Evolutionary conservation across 768 basidiomycete genomes (phyloP).

Genomic region (Exidia glandulosa): DNA sequence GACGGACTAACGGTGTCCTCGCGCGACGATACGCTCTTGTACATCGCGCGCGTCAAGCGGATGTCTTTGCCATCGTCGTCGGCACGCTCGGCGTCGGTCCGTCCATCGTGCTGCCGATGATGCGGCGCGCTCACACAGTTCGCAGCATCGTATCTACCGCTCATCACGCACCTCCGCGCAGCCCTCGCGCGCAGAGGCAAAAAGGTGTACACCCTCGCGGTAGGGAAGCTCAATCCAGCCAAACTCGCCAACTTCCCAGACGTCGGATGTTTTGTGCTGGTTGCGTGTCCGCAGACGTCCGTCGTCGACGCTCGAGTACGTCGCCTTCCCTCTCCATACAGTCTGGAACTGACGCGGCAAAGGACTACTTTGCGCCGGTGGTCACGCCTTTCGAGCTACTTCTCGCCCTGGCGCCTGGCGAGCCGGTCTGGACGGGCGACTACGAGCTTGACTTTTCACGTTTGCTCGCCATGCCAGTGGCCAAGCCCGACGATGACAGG

Average conservation of each 20-base stretch:
- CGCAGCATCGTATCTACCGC: conserved; percentile 71
- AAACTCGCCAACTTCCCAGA: conserved; percentile 95
- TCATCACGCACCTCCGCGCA: conserved; percentile 71
- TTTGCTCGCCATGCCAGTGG: conserved; percentile 28
- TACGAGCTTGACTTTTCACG: conserved; percentile 73
- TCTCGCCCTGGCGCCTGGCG: conserved; percentile 53
- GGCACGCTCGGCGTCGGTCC: conserved; percentile 84
- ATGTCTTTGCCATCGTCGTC: conserved; percentile 90
- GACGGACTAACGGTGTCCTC: conserved; percentile 64
- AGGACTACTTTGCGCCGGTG: conserved; percentile 89
- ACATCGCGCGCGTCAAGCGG: conserved; percentile 81
- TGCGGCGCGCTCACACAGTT: neutral
- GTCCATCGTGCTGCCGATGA: conserved; percentile 12
- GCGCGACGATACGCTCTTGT: conserved; percentile 84
- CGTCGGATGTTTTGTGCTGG: conserved; percentile 90
- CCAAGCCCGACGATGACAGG: conserved; percentile 7
- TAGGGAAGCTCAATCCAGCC: conserved; percentile 89
- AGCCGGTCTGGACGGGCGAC: conserved; percentile 60
- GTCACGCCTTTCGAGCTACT: conserved; percentile 89
- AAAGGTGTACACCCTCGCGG: conserved; percentile 90
- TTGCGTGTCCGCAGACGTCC: conserved; percentile 91
- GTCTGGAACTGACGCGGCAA: neutral
- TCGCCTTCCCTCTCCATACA: neutral
- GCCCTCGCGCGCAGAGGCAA: conserved; percentile 58
- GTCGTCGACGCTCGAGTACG: conserved; percentile 59